Evolutionary conservation across 805 yeast species (phyloP), one percentile per base, ranked within the genome.

Genomic region (Ogataea nitratoaversa): DNA sequence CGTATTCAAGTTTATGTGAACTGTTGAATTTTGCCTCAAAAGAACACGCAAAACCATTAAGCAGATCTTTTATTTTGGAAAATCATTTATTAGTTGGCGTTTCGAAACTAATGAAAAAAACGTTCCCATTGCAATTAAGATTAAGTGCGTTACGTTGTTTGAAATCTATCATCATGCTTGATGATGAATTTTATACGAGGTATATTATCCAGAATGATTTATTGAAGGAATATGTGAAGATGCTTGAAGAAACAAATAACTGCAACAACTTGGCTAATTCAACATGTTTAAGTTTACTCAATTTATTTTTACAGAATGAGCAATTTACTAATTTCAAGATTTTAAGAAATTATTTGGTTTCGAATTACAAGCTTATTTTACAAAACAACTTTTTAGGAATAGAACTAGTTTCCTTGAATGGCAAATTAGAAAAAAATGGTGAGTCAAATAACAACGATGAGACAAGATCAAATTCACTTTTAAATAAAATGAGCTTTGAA

Each of bases 251-350:
- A 12, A 73, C 77, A 8, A 65, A 71, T 6, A 61, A 67, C 23
- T 61, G 63, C 29, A 79, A 84, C 56, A 84, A 81, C 54, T 62
- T 89, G 43, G 72, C 84, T 3, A 84, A 79, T 53, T 88, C 96
- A 0, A 74, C 90, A 5, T 74, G 91, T 47, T 66, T 88, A 34
- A 89, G 84, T 56, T 66, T 90, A 19, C 36, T 62, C 30, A 46
- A 48, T 25, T 22, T 52, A 8, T 37, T 62, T 3, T 14, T 45
- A 4, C 56, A 56, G 9, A 49, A 58, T 36, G 36, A 46, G 9
- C 33, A 37, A 4, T 39, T 44, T 7, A 18, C 34, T 16, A 59
- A 58, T 34, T 52, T 49, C 32, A 47, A 47, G 31, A 27, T 51
- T 0, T 24, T 62, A 22, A 43, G 47, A 27, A 39, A 38, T 11